Conservation (phyloP, 2,329 filamentous ascomycete species). For the Stachybotrys elegans region DNA sequence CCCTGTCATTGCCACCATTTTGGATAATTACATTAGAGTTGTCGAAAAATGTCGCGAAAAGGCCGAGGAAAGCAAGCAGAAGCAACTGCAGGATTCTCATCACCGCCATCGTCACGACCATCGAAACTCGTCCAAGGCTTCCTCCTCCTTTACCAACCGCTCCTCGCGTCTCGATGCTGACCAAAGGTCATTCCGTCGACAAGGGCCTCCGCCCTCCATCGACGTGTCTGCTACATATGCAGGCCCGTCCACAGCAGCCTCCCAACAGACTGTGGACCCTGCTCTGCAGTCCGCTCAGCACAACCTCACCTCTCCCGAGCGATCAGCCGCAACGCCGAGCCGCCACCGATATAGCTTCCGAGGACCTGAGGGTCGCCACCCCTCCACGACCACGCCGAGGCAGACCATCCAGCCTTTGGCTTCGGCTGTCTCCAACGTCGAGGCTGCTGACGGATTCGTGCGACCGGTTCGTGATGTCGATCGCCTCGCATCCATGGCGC, state of each 20-base stretch:
- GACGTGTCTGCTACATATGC: conserved; percentile 42
- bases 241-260: conserved; percentile 28
- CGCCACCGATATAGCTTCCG: conserved; percentile 49
- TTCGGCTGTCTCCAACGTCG: conserved; percentile 61
- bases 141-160: conserved; percentile 49
- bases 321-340: conserved; percentile 14
- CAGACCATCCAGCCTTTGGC: conserved; percentile 58
- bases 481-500: conserved; percentile 76
- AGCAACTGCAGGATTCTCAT: conserved; percentile 52
- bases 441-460: conserved; percentile 68
- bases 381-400: conserved; percentile 43
- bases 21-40: conserved; percentile 97
- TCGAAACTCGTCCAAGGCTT: conserved; percentile 39
- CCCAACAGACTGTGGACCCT: conserved; percentile 18
- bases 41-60: conserved; percentile 88
- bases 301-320: conserved; percentile 11
- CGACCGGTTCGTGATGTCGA: conserved; percentile 78
- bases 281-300: conserved; percentile 11
- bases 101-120: conserved; percentile 47
- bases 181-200: conserved; percentile 62
- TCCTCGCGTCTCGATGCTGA: conserved; percentile 50
- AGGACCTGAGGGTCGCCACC: conserved; percentile 44
- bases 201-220: conserved; percentile 72
- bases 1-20: conserved; percentile 93
- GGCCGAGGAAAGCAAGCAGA: conserved; percentile 75